Evolutionary conservation across 352 stramenopile species (phyloP).

Genomic region (Chrysophaeum taylorii): DNA sequence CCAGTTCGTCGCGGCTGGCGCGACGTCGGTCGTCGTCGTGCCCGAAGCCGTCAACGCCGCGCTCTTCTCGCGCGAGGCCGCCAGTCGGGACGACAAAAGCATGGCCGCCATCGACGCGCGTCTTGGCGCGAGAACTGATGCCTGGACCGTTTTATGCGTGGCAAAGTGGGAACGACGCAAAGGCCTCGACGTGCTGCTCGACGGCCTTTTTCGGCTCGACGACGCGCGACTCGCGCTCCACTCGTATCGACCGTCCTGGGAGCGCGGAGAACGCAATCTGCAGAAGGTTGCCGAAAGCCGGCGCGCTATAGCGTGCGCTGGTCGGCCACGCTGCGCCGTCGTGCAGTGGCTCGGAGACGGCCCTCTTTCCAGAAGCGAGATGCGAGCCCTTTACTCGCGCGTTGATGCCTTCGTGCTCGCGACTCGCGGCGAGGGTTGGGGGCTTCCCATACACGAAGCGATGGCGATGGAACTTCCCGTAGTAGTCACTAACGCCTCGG

Average conservation of each 20-base stretch:
- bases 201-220: conserved; percentile 42
- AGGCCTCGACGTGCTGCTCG: conserved; percentile 67
- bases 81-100: background rate
- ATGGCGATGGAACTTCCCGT: background rate
- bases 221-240: conserved; percentile 11
- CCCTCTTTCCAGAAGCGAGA: background rate
- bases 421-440: conserved; percentile 17
- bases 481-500: background rate
- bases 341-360: conserved; percentile 4
- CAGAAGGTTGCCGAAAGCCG: background rate
- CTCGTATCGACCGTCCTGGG: background rate
- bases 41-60: conserved; percentile 9
- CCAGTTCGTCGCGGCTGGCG: background rate
- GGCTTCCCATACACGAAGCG: conserved; percentile 11
- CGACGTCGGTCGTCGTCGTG: background rate
- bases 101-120: background rate
- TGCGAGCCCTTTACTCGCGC: background rate
- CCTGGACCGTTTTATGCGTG: conserved; percentile 69
- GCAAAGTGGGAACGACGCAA: conserved; percentile 87
- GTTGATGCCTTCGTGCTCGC: conserved; percentile 1
- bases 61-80: background rate
- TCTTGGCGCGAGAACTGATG: background rate
- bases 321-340: background rate
- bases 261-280: background rate
- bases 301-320: no score